Evolutionary conservation across 768 basidiomycete species (phyloP).

Genomic region (Russula ochroleuca): DNA sequence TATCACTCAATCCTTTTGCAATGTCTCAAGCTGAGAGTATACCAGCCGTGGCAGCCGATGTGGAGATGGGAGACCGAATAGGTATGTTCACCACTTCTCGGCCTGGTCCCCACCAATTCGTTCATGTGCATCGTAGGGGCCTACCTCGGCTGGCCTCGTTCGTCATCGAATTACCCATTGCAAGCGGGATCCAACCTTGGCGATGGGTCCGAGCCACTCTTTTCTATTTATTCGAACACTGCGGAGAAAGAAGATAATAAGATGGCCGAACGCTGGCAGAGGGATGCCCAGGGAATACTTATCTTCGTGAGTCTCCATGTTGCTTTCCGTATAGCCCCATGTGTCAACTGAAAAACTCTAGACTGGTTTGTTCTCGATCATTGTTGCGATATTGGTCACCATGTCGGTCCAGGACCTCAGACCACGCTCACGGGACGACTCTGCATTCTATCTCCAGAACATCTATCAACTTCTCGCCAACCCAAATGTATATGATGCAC

Average conservation of each 20-base stretch:
- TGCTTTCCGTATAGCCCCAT: background rate
- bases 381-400: background rate
- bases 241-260: background rate
- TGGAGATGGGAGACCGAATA: background rate
- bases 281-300: background rate
- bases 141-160: background rate
- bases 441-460: background rate
- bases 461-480: background rate
- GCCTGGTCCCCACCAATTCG: background rate
- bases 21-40: background rate
- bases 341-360: background rate
- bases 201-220: background rate
- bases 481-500: background rate
- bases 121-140: background rate
- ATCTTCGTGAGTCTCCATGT: background rate
- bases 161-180: background rate
- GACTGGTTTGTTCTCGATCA: conserved; percentile 11
- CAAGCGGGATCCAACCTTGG: background rate
- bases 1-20: background rate
- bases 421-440: background rate
- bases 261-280: background rate
- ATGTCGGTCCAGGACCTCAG: background rate
- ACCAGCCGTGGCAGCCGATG: background rate
- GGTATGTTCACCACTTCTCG: background rate
- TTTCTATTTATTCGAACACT: background rate